Conservation (phyloP, 2,329 filamentous ascomycete genomes). For the Cercospora sojina region DNA sequence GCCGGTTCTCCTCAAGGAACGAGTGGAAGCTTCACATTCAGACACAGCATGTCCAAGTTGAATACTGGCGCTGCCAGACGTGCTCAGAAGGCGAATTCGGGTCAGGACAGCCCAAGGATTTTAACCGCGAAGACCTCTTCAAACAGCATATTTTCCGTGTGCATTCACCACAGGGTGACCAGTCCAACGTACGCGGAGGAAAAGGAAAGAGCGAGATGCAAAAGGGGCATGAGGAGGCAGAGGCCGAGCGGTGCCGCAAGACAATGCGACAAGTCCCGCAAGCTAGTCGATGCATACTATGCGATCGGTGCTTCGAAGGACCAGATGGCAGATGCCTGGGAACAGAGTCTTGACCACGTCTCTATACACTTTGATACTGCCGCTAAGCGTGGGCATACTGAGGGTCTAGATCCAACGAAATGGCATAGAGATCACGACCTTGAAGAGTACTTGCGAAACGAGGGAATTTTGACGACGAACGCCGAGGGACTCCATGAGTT, state of each 20-base stretch:
- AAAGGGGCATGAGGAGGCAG: conserved; percentile 45
- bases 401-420: conserved; percentile 37
- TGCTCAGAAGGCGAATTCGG: conserved; percentile 38
- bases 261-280: conserved; percentile 61
- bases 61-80: conserved; percentile 73
- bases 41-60: conserved; percentile 73
- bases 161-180: conserved; percentile 60
- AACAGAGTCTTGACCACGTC: conserved; percentile 82
- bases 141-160: conserved; percentile 84
- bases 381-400: conserved; percentile 29
- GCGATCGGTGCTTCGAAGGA: conserved; percentile 63
- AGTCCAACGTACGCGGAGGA: conserved; percentile 87
- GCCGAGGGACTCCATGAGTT: too few relatives aligned
- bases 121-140: conserved; percentile 92
- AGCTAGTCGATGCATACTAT: conserved; percentile 64
- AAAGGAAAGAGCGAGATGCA: conserved; percentile 18
- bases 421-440: conserved; percentile 28
- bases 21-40: conserved; percentile 91
- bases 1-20: conserved; percentile 78
- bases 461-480: too few relatives aligned
- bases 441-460: too few relatives aligned
- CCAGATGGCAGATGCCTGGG: conserved; percentile 64
- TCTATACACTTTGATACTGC: conserved; percentile 73
- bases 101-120: conserved; percentile 41
- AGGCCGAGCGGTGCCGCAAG: conserved; percentile 59